A percentile compares a stretch with the other conserved stretches of the same genome.
Evolutionary conservation across 2,329 filamentous ascomycete genomes (phyloP).

Genomic region (Gnomoniopsis smithogilvyi): DNA sequence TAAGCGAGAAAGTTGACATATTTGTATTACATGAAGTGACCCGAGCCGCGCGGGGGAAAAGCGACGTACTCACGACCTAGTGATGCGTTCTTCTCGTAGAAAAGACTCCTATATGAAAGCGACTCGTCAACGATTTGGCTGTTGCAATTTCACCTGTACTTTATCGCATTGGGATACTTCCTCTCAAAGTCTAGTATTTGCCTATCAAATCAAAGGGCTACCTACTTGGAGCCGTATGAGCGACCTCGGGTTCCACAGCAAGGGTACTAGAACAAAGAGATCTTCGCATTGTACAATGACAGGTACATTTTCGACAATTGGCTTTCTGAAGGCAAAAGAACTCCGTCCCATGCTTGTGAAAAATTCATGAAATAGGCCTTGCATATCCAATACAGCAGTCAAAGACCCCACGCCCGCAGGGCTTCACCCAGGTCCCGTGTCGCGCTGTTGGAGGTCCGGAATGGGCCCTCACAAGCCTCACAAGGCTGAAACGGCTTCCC

Average conservation of each 20-base stretch:
- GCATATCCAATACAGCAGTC: neutral
- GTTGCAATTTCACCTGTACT: neutral
- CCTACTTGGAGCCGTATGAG: neutral
- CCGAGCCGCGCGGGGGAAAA: too few species aligned
- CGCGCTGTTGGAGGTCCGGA: neutral
- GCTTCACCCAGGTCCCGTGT: neutral
- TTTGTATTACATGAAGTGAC: too few species aligned
- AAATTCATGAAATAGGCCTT: neutral
- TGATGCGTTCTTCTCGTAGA: too few species aligned
- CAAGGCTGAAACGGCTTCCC: neutral
- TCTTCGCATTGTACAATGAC: neutral
- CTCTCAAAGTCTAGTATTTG: too few species aligned
- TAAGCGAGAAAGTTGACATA: too few species aligned
- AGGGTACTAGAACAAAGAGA: neutral
- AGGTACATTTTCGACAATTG: neutral
- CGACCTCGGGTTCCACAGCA: neutral
- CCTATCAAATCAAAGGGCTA: too few species aligned
- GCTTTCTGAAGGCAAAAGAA: neutral
- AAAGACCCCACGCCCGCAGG: neutral
- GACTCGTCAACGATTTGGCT: neutral
- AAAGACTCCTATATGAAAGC: too few species aligned
- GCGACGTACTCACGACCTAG: too few species aligned
- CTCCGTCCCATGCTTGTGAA: conserved; percentile 3
- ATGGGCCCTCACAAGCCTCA: neutral
- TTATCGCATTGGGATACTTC: too few species aligned